These are phyloP conservation scores for Fusarium sp. DNA, from an alignment of 2,329 filamentous ascomycete species.

Conservation along the genomic window DNA sequence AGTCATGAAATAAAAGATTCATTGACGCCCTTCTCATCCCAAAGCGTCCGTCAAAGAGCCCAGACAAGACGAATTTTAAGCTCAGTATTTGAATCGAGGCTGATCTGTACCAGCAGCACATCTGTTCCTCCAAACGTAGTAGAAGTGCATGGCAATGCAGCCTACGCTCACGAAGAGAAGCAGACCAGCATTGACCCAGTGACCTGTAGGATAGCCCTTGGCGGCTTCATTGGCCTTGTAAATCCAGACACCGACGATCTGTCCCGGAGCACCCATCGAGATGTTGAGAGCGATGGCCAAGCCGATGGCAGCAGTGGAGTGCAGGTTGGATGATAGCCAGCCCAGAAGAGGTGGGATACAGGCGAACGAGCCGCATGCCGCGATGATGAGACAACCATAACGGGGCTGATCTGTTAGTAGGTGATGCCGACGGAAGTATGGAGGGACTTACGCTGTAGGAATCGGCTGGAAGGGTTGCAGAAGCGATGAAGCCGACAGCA, in stretches of 20 bases:
- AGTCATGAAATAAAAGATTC: not conserved
- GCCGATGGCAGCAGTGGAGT: constrained; percentile 70
- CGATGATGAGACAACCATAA: constrained; percentile 75
- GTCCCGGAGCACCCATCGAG: constrained; percentile 71
- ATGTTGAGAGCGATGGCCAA: constrained; percentile 76
- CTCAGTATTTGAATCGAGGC: constrained; percentile 37
- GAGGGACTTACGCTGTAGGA: constrained; percentile 56
- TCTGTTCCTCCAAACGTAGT: constrained; percentile 62
- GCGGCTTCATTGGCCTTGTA: constrained; percentile 71
- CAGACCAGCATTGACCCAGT: constrained; percentile 72
- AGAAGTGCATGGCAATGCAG: constrained; percentile 63
- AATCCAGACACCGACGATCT: constrained; percentile 78
- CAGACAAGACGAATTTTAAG: not conserved
- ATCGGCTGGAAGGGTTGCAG: constrained; percentile 68
- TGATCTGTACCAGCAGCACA: constrained; percentile 33
- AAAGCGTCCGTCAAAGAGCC: too few relatives aligned
- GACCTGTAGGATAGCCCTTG: constrained; percentile 73
- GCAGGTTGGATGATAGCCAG: constrained; percentile 74
- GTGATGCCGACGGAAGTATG: accelerated
- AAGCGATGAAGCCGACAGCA: constrained; percentile 64
- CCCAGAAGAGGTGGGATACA: constrained; percentile 74
- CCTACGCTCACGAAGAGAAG: constrained; percentile 68
- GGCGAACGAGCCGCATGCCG: constrained; percentile 71
- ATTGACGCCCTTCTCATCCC: not conserved
- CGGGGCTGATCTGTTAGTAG: constrained; percentile 51